phyloP scores from a whole-genome alignment of 208 protist species.

The Tritrichomonas musculus region DNA sequence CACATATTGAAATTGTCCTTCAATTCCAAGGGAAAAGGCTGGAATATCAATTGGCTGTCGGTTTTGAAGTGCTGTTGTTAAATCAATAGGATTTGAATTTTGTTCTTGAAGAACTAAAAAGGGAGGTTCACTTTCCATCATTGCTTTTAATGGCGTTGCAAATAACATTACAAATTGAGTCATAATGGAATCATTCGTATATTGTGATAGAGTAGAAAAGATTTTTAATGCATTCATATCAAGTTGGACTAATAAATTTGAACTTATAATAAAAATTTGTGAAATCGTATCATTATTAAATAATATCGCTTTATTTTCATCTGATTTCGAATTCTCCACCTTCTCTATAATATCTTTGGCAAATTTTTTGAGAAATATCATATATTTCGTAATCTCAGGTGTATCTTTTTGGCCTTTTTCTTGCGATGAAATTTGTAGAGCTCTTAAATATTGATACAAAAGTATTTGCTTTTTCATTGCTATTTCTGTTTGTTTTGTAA shows the following conservation, averaged over 20 bases:
- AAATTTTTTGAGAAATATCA: too few species aligned
- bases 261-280: too few species aligned
- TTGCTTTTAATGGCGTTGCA: neutral
- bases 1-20: neutral
- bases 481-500: too few species aligned
- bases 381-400: too few species aligned
- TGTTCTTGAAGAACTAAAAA: neutral
- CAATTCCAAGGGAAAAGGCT: neutral
- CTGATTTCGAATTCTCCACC: too few species aligned
- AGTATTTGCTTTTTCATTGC: too few species aligned
- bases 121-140: neutral
- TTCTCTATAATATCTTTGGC: too few species aligned
- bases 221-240: neutral
- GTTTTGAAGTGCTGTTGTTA: neutral
- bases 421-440: too few species aligned
- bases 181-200: neutral
- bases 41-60: neutral
- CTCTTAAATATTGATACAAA: too few species aligned
- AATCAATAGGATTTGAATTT: neutral
- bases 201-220: neutral
- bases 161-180: neutral
- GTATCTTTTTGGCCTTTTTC: too few species aligned
- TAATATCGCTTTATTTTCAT: too few species aligned
- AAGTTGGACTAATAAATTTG: neutral
- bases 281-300: too few species aligned